Evolutionary conservation across 148 eudicot genomes (phyloP), one percentile per base, ranked within the genome.

Genomic region (Heliamphora exappendiculata): DNA sequence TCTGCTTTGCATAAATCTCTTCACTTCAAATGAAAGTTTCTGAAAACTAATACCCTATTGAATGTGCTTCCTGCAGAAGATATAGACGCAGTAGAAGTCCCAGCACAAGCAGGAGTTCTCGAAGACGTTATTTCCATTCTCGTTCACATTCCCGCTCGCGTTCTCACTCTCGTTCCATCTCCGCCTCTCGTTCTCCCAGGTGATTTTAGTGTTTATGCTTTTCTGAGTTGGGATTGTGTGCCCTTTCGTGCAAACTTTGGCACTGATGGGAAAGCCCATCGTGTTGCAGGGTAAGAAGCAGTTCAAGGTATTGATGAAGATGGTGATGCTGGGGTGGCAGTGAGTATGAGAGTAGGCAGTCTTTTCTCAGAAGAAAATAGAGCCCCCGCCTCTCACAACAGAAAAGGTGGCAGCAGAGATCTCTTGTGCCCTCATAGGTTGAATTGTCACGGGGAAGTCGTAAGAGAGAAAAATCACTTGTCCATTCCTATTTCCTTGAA

Each of bases 111-210:
- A 86, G 87, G 85, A 87, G 91, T 87, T 91, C 93, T 41, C 83
- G 93, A n/a, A 87, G 89, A 80, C 29, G 75, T 71, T 41, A 74
- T 76, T 92, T 96, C 4, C 85, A 89, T 8, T 90, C 97, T 10
- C 85, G 80, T 5, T 90, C 90, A 24, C 83, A 67, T 49, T 80
- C 93, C 8, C 90, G 36, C 33, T 82, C 91, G 2, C 84, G 73
- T 10, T n/a, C n/a, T n/a, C n/a, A n/a, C n/a, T 91, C 97, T 11
- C 86, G 82, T 20, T 91, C 97, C 19, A 72, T 60, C 69, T 84
- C 92, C 49, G 84, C 74, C 60, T 93, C 98, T 26, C 90, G 87
- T 57, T 93, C 98, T 41, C 94, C 98, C 44, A 85, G 97, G 97
- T 90, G 69, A 73, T 39, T 16, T 57, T 45, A 1, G 4, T 10